Percentiles rank a stretch among this genome's conserved stretches.
phyloP scores from a whole-genome alignment of 148 eudicot genomes.

The Rhododendron mucronatum region DNA sequence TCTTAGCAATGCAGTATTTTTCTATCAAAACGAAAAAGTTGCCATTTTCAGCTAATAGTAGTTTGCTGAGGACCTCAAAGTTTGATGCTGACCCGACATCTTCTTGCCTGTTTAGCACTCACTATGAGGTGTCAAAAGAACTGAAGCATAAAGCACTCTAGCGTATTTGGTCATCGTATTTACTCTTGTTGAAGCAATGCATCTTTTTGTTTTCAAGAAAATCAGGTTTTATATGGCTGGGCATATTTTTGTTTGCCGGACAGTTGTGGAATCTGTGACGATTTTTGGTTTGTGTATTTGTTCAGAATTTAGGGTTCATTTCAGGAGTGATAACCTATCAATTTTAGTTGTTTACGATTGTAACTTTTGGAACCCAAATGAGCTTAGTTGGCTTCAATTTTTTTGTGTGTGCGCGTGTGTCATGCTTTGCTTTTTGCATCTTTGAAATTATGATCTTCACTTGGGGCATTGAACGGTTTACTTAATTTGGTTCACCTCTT shows the following conservation, averaged over 20 bases:
- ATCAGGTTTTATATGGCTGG: neutral
- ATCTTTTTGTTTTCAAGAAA: conserved; percentile 3
- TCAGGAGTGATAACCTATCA: neutral
- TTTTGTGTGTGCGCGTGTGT: neutral
- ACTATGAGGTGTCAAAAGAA: neutral
- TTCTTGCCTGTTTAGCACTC: neutral
- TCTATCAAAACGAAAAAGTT: neutral
- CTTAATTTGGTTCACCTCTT: neutral
- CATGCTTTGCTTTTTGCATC: neutral
- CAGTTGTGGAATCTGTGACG: neutral
- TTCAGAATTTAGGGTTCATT: neutral
- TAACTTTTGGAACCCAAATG: neutral
- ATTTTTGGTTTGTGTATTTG: neutral
- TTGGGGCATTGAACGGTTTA: neutral
- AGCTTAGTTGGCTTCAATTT: neutral
- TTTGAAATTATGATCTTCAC: neutral
- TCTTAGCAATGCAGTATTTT: neutral
- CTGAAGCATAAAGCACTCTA: neutral
- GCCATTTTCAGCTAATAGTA: neutral
- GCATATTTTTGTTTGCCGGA: neutral
- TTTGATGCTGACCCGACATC: neutral
- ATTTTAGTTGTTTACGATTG: neutral
- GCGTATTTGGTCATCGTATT: neutral
- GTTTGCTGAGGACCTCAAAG: neutral
- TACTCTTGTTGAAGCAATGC: neutral